phyloP scores from a whole-genome alignment of 2,329 filamentous ascomycete species.

The Xylariales sp. region DNA sequence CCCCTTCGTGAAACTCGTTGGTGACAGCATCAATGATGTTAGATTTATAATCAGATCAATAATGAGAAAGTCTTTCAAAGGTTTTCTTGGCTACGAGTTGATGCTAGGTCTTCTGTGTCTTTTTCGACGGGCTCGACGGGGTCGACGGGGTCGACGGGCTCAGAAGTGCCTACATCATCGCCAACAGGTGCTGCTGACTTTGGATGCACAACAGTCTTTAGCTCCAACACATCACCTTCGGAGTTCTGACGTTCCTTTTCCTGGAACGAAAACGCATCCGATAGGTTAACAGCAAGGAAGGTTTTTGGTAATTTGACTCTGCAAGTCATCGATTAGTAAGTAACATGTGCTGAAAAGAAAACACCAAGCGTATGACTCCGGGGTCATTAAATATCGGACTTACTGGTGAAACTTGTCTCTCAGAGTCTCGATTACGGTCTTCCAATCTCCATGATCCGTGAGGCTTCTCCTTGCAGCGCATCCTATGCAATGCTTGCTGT shows the following conservation, averaged over 20 bases:
- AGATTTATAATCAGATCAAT: too few species aligned
- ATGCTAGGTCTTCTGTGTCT: too few species aligned
- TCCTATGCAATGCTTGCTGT: slow-evolving; percentile 94
- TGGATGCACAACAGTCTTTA: slow-evolving; percentile 30
- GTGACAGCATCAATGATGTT: too few species aligned
- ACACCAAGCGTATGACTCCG: too few species aligned
- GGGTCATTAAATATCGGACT: slow-evolving; percentile 28
- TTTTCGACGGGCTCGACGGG: too few species aligned
- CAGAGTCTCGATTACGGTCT: slow-evolving; percentile 91
- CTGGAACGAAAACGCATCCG: slow-evolving; percentile 58
- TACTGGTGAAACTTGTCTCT: slow-evolving; percentile 93
- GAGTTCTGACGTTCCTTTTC: slow-evolving; percentile 47
- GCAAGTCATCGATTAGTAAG: slow-evolving; percentile 10
- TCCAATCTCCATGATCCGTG: slow-evolving; percentile 91
- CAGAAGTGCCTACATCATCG: slow-evolving; percentile 16
- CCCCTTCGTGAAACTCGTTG: too few species aligned
- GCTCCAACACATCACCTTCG: slow-evolving; percentile 44
- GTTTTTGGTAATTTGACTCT: slow-evolving; percentile 64
- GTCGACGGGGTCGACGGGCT: too few species aligned
- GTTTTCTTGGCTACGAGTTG: too few species aligned
- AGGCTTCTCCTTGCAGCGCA: slow-evolving; percentile 86
- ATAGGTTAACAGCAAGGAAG: slow-evolving; percentile 61
- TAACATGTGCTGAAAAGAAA: too few species aligned
- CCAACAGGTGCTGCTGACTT: slow-evolving; percentile 16
- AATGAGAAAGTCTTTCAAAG: too few species aligned